These are phyloP conservation scores for Mycogone perniciosa DNA, from an alignment of 2,329 filamentous ascomycete species.

Conservation along the genomic window DNA sequence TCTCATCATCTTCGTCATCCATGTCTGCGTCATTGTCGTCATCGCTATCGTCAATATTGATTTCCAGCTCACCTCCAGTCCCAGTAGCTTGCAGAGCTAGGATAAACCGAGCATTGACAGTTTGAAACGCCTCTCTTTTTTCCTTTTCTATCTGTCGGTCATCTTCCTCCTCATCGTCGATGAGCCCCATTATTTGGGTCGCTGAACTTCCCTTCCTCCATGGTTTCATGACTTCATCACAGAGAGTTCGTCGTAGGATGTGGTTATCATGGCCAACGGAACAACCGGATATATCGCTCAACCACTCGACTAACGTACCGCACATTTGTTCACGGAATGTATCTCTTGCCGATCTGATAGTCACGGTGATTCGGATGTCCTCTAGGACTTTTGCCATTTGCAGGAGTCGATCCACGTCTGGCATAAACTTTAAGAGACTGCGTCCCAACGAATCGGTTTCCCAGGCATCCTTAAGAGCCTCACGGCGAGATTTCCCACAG, in stretches of 20 bases:
- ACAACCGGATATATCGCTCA: slow-evolving; percentile 86
- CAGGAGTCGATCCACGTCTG: slow-evolving; percentile 66
- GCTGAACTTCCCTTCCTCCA: slow-evolving; percentile 85
- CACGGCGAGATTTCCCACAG: slow-evolving; percentile 64
- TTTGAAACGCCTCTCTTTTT: slow-evolving; percentile 24
- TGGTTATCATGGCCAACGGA: slow-evolving; percentile 73
- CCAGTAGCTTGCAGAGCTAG: slow-evolving; percentile 31
- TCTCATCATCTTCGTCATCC: slow-evolving; percentile 52
- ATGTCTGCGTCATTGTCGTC: slow-evolving; percentile 32
- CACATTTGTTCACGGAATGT: slow-evolving; percentile 99
- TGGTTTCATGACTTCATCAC: slow-evolving; percentile 81
- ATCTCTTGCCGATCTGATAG: slow-evolving; percentile 85
- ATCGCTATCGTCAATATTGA: slow-evolving; percentile 25
- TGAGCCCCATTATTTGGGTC: slow-evolving; percentile 54
- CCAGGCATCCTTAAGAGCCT: slow-evolving; percentile 69
- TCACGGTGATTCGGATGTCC: slow-evolving; percentile 92
- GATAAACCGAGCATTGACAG: slow-evolving; percentile 32
- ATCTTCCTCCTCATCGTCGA: slow-evolving; percentile 42
- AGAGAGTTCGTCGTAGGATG: slow-evolving; percentile 74
- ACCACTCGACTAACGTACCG: slow-evolving; percentile 94
- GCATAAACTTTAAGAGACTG: slow-evolving; percentile 72
- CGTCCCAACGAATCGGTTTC: slow-evolving; percentile 87
- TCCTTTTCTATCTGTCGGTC: slow-evolving; percentile 40
- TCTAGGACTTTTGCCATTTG: slow-evolving; percentile 80
- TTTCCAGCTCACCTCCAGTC: slow-evolving; percentile 21